Evolutionary conservation across 768 basidiomycete species (phyloP).

Genomic region (Mycena filopes): DNA sequence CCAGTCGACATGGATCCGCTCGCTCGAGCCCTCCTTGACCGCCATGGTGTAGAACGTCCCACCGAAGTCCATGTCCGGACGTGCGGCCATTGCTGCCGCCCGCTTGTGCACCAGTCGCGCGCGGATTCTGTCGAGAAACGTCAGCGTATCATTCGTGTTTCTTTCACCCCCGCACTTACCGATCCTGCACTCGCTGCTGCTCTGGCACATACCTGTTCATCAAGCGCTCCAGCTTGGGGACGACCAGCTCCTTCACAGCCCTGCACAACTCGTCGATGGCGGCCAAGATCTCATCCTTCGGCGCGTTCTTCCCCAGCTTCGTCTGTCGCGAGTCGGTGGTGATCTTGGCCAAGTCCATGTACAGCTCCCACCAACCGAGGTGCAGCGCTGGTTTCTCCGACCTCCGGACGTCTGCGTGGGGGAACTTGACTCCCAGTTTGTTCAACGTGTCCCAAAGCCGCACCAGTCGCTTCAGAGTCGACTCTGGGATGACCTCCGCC

Average conservation of each 20-base stretch:
- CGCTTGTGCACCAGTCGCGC: background rate
- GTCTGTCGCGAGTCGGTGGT: background rate
- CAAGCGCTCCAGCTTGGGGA: background rate
- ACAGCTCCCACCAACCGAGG: background rate
- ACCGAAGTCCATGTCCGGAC: background rate
- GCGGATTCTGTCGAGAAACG: background rate
- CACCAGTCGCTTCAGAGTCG: background rate
- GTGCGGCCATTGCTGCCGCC: background rate
- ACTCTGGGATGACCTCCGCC: background rate
- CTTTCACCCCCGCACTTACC: too few species aligned
- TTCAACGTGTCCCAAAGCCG: background rate
- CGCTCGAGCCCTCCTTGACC: background rate
- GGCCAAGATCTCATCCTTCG: background rate
- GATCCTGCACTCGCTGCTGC: background rate
- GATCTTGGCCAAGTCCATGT: background rate
- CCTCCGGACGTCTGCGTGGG: background rate
- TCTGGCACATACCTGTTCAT: background rate
- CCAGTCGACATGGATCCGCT: slow-evolving; percentile 1
- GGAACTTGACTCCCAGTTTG: background rate
- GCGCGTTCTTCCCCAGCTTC: background rate
- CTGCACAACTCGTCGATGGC: background rate
- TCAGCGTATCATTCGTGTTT: too few species aligned
- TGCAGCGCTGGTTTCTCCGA: background rate
- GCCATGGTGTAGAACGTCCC: background rate
- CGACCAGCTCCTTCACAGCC: background rate